Evolutionary conservation across 2,329 filamentous ascomycete genomes (phyloP).

Genomic region (Beauveria brongniartii): DNA sequence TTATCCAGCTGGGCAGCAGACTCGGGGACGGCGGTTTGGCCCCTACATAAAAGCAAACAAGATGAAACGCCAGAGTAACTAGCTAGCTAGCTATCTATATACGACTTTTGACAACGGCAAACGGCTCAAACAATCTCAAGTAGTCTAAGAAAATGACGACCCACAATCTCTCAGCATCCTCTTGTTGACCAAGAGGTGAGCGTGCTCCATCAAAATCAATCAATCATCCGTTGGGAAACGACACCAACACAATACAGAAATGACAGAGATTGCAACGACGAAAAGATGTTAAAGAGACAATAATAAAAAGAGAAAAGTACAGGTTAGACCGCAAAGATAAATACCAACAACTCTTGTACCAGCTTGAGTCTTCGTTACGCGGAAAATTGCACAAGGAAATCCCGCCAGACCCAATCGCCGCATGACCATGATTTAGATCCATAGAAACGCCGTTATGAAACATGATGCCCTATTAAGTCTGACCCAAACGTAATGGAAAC

Average conservation of each 20-base stretch:
- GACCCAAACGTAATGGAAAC: constrained; percentile 23
- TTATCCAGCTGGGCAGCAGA: constrained; percentile 63
- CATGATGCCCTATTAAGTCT: constrained; percentile 32
- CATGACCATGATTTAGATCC: constrained; percentile 34
- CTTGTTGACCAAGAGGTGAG: background rate
- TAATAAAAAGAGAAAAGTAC: constrained; percentile 10
- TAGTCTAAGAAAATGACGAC: background rate
- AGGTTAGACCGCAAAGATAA: constrained; percentile 15
- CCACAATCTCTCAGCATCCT: background rate
- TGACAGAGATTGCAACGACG: background rate
- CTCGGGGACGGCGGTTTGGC: constrained; percentile 37
- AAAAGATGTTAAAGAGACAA: background rate
- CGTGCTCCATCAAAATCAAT: constrained; percentile 10
- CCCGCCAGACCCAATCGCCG: constrained; percentile 28
- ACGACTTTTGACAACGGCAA: background rate
- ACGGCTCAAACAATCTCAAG: background rate
- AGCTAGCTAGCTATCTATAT: background rate
- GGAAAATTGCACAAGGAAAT: constrained; percentile 19
- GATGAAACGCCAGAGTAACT: background rate
- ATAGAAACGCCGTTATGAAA: constrained; percentile 29
- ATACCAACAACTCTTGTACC: constrained; percentile 12
- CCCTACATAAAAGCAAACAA: background rate
- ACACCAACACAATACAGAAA: constrained; percentile 2
- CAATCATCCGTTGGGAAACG: constrained; percentile 2
- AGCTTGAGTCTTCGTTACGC: constrained; percentile 9